Base-by-base conservation (phyloP, 106 monocot genomes). In the Vanilla planifolia region DNA sequence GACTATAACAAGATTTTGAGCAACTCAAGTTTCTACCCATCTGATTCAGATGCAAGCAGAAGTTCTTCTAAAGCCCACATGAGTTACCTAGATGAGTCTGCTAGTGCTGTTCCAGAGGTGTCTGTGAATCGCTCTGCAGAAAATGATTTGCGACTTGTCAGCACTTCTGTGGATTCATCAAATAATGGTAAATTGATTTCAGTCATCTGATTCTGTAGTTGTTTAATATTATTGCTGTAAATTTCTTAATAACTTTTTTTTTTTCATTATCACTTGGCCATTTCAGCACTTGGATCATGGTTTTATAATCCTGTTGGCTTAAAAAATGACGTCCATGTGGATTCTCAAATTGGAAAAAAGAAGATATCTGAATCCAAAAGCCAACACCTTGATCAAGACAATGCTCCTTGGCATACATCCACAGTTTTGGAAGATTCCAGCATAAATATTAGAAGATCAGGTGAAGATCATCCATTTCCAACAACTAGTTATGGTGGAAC, bases 301-400 rank as follows among this genome's bases (percentile, higher is more conserved):
- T 47, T 65, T 14, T 45, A 34, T 68, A 27, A 20, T 29, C 21
- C 64, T 63, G 62, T 47, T 33, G 71, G 37, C 59, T 36, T 57
- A 55, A 62, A 70, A 35, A 26, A 59, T 43, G 47, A 46, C 15
- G 52, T 24, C 41, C 6, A 25, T 29, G 10, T 48, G 8, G 56
- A 60, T 59, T 55, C 17, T 48, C 43, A 56, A 53, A 48, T 23
- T 21, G 28, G 59, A 59, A 63, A 65, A 45, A 71, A 45, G 45
- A 70, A 61, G 71, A 79, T 75, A 11, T 60, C 43, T 74, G 64
- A 71, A 40, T 79, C 76, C 42, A 71, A 68, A 32, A 71, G 44
- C 75, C 75, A 63, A 22, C 71, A 71, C 72, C 60, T 73, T 60
- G 67, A 83, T 43, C 45, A 68, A 57, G 75, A 73, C 17, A 61